These are phyloP conservation scores for Podaxis sp. DNA, from an alignment of 768 basidiomycete genomes.

Conservation along the genomic window DNA sequence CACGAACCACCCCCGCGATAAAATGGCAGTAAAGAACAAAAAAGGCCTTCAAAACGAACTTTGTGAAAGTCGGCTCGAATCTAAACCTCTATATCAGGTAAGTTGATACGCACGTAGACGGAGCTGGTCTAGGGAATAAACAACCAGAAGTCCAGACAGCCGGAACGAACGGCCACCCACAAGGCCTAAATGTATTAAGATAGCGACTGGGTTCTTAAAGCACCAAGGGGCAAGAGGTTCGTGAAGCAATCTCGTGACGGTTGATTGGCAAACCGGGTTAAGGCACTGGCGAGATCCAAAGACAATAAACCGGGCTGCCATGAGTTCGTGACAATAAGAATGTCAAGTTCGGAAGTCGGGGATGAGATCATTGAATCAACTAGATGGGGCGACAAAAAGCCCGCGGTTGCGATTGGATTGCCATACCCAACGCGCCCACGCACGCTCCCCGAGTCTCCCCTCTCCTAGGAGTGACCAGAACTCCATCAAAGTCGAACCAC, in stretches of 20 bases:
- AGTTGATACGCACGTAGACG: conserved; percentile 3
- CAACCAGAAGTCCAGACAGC: not conserved
- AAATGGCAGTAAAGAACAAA: not conserved
- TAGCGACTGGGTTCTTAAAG: not conserved
- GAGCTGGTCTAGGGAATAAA: not conserved
- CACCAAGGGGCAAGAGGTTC: not conserved
- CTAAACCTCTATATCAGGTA: not conserved
- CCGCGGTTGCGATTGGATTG: not conserved
- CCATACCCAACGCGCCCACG: not conserved
- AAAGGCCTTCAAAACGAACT: not conserved
- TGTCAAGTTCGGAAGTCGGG: not conserved
- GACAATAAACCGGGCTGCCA: conserved; percentile 12
- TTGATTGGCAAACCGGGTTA: conserved; percentile 9
- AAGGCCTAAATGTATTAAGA: not conserved
- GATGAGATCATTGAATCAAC: not conserved
- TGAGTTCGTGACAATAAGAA: conserved; percentile 13
- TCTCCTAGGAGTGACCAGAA: not conserved
- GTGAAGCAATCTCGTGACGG: conserved; percentile 13
- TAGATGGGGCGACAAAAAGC: not conserved
- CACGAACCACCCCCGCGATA: not conserved
- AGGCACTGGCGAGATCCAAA: not conserved
- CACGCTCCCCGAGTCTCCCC: not conserved
- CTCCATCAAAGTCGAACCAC: not conserved
- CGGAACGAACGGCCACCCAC: not conserved
- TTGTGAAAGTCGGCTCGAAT: not conserved